Percentiles rank a stretch among this genome's conserved stretches.
phyloP scores from a whole-genome alignment of 164 flowering plant species.

The Nymphaea colorata region DNA sequence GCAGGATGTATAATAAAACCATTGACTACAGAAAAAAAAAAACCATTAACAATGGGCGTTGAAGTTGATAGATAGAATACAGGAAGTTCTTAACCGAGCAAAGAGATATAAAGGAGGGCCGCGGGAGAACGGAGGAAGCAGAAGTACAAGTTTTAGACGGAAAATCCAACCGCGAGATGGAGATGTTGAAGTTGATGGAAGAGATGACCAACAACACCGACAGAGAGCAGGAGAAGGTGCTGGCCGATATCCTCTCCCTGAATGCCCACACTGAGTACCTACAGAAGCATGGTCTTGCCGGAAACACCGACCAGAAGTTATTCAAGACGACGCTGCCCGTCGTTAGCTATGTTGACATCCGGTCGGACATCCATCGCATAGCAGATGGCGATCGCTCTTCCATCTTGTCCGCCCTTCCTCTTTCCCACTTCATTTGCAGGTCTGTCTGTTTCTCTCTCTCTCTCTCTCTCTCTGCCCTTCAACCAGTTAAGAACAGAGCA shows the following conservation, averaged over 20 bases:
- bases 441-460: too few relatives aligned
- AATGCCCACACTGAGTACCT: slow-evolving; percentile 61
- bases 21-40: too few relatives aligned
- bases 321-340: slow-evolving; percentile 55
- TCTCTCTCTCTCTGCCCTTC: neutral
- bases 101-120: too few relatives aligned
- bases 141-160: neutral
- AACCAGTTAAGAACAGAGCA: neutral
- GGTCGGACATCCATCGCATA: slow-evolving; percentile 54
- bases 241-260: slow-evolving; percentile 36
- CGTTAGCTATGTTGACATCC: slow-evolving; percentile 53
- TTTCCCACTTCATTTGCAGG: slow-evolving; percentile 78
- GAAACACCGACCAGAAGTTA: slow-evolving; percentile 38
- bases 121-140: too few relatives aligned
- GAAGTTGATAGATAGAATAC: too few relatives aligned
- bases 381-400: slow-evolving; percentile 63
- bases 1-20: too few relatives aligned
- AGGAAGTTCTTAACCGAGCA: too few relatives aligned
- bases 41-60: too few relatives aligned
- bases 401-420: slow-evolving; percentile 46
- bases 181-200: slow-evolving; percentile 52
- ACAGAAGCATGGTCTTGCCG: slow-evolving; percentile 20
- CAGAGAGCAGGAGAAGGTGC: slow-evolving; percentile 38
- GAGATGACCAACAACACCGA: slow-evolving; percentile 47
- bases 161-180: slow-evolving; percentile 15